Evolutionary conservation across 306 rosid species (phyloP).

Genomic region (Sechiopsis laciniata): DNA sequence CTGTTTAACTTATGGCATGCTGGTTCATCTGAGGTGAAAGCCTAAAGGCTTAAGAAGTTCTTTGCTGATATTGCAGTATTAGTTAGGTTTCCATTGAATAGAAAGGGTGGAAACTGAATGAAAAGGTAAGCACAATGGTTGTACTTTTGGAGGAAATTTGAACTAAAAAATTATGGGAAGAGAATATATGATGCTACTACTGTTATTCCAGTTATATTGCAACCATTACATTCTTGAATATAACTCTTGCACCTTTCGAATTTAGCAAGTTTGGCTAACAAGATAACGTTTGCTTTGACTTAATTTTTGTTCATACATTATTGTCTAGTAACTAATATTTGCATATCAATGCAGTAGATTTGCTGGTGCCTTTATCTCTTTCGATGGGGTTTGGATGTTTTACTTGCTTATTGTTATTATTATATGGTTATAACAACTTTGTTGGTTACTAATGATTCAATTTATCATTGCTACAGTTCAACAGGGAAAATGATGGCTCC

Average conservation of each 20-base stretch:
- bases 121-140: not conserved
- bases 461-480: slow-evolving; percentile 44
- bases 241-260: not conserved
- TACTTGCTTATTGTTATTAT: not conserved
- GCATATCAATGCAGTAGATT: not conserved
- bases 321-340: not conserved
- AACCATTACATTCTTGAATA: too few relatives aligned
- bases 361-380: not conserved
- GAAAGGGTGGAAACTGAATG: not conserved
- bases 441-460: not conserved
- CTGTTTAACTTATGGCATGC: not conserved
- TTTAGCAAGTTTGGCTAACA: not conserved
- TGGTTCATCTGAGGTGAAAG: not conserved
- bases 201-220: not conserved
- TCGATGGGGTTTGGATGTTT: slow-evolving; percentile 1
- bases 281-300: not conserved
- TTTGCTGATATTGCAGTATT: slow-evolving; percentile 3
- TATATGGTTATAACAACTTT: not conserved
- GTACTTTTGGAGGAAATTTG: not conserved
- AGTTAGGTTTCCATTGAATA: not conserved
- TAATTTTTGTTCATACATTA: not conserved
- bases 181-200: not conserved
- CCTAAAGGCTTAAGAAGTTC: not conserved
- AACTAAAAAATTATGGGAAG: not conserved
- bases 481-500: slow-evolving; percentile 85